Evolutionary conservation across 345 rosid species (phyloP).

Genomic region (Zanthoxylum bungeanum): DNA sequence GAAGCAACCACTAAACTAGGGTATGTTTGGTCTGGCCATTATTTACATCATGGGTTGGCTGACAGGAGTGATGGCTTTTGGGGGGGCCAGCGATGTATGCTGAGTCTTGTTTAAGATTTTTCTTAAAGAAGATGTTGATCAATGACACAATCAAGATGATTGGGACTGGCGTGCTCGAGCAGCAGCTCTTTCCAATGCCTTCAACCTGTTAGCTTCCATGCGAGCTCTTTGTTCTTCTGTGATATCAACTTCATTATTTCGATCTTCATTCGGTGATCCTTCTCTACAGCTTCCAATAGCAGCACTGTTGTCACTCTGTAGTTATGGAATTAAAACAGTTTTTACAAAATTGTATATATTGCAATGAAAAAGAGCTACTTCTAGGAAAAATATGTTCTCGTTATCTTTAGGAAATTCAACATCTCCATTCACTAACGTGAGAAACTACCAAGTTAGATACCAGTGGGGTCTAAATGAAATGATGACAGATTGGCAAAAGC

Average conservation of each 20-base stretch:
- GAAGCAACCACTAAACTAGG: too few relatives aligned
- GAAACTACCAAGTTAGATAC: background rate
- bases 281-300: background rate
- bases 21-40: too few relatives aligned
- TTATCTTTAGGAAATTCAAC: too few relatives aligned
- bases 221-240: conserved; percentile 74
- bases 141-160: conserved; percentile 12
- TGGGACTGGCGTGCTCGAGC: conserved; percentile 32
- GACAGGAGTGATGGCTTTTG: too few relatives aligned
- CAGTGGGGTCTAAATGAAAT: background rate
- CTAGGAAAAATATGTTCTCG: too few relatives aligned
- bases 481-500: background rate
- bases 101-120: too few relatives aligned
- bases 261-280: conserved; percentile 16
- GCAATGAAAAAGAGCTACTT: background rate
- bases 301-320: conserved; percentile 2
- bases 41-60: too few relatives aligned
- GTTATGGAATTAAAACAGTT: background rate
- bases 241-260: conserved; percentile 27
- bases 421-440: too few relatives aligned
- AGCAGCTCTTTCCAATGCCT: conserved; percentile 70
- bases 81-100: too few relatives aligned
- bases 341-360: background rate
- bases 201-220: conserved; percentile 74
- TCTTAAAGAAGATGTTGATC: too few relatives aligned